These are phyloP conservation scores for Taphrina populina DNA, from an alignment of 1,139 yeast genomes.

Conservation along the genomic window DNA sequence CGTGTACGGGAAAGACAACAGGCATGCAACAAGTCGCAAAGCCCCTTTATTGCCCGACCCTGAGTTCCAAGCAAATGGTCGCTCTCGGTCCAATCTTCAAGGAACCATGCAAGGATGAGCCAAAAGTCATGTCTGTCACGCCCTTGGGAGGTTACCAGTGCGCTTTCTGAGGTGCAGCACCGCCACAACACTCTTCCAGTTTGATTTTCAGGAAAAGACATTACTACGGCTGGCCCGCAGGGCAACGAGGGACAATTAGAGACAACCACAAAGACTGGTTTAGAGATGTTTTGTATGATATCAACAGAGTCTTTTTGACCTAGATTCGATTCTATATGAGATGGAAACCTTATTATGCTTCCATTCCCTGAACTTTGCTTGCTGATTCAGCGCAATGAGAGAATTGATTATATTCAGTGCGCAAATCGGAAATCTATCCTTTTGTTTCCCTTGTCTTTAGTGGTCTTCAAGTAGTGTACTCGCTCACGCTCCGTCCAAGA, in stretches of 20 bases:
- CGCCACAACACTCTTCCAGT: too few species aligned
- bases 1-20: conserved; percentile 5
- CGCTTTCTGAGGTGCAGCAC: too few species aligned
- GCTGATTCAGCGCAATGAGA: too few species aligned
- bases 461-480: conserved; percentile 49
- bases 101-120: neutral
- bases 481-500: conserved; percentile 53
- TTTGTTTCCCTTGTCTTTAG: conserved; percentile 10
- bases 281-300: too few species aligned
- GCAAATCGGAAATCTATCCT: conserved; percentile 10
- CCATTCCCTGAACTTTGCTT: too few species aligned
- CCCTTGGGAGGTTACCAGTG: conserved; percentile 4
- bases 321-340: too few species aligned
- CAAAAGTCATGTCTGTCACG: conserved; percentile 1
- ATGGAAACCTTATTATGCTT: too few species aligned
- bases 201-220: too few species aligned
- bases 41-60: conserved; percentile 4
- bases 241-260: too few species aligned
- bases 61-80: neutral
- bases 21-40: neutral
- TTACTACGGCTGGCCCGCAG: too few species aligned
- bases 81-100: conserved; percentile 12
- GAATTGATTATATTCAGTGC: neutral
- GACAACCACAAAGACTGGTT: too few species aligned
- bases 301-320: too few species aligned